phyloP scores from a whole-genome alignment of 2,329 filamentous ascomycete genomes.

The Neonectria magnoliae region DNA sequence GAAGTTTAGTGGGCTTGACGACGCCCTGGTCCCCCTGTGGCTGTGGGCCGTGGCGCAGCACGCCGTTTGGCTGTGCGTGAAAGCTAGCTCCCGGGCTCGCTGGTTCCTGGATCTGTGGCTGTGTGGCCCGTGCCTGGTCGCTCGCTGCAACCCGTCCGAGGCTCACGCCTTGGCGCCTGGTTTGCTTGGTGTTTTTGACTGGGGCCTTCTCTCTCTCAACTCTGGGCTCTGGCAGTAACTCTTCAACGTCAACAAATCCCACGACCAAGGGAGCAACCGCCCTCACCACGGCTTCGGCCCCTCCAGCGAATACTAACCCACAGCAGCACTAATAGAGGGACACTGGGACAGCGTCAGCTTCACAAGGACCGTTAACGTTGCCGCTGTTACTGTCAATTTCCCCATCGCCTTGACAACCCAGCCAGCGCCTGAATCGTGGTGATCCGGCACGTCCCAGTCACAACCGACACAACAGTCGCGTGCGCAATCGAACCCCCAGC shows the following conservation, averaged over 20 bases:
- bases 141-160: constrained; percentile 20
- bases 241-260: constrained; percentile 47
- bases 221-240: constrained; percentile 18
- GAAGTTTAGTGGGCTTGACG: constrained; percentile 28
- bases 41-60: constrained; percentile 29
- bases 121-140: constrained; percentile 26
- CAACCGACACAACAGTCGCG: constrained; percentile 5
- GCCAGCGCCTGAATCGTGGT: not conserved
- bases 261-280: constrained; percentile 42
- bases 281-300: constrained; percentile 47
- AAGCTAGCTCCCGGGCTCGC: not conserved
- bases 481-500: not conserved
- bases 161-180: not conserved
- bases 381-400: not conserved
- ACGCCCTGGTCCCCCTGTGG: constrained; percentile 24
- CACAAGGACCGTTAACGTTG: not conserved
- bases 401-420: constrained; percentile 5
- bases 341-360: constrained; percentile 11
- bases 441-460: constrained; percentile 10
- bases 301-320: constrained; percentile 46
- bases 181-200: constrained; percentile 37
- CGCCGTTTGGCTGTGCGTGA: no score
- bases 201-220: constrained; percentile 26
- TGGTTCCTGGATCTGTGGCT: constrained; percentile 6
- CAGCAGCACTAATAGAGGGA: constrained; percentile 26